A percentile compares a stretch with the other conserved stretches of the same genome.
These are phyloP conservation scores for Metschnikowia bowlesiae DNA, from an alignment of 805 yeast genomes.

Conservation along the genomic window DNA sequence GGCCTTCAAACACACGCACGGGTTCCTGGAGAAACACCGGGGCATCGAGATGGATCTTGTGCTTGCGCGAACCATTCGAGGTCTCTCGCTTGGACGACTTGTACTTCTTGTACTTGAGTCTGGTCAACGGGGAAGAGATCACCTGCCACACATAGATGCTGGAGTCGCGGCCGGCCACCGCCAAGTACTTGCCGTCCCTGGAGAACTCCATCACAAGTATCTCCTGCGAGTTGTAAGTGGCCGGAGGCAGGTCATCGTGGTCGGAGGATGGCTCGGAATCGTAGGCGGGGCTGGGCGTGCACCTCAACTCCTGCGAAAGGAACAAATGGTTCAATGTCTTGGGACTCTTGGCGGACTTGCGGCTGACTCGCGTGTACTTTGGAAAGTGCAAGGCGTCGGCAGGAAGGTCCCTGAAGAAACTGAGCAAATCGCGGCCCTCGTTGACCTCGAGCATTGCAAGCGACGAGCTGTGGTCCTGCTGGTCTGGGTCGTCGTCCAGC, in stretches of 20 bases:
- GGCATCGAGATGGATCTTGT: conserved; percentile 43
- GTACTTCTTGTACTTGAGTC: conserved; percentile 41
- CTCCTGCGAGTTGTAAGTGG: conserved; percentile 33
- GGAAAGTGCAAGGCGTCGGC: conserved; percentile 46
- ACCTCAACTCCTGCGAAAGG: conserved; percentile 54
- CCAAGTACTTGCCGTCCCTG: conserved; percentile 75
- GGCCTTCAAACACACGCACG: conserved; percentile 56
- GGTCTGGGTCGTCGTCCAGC: conserved; percentile 16
- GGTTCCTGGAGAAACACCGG: conserved; percentile 78
- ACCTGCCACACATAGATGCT: conserved; percentile 74
- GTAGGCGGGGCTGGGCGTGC: background rate
- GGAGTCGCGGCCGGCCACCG: conserved; percentile 78
- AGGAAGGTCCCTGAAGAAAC: conserved; percentile 29
- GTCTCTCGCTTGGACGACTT: conserved; percentile 17
- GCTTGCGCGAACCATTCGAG: conserved; percentile 8
- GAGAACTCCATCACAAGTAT: conserved; percentile 75
- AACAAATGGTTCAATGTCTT: conserved; percentile 49
- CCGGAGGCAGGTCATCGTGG: background rate
- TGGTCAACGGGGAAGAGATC: conserved; percentile 64
- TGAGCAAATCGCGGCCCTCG: conserved; percentile 10
- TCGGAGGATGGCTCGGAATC: conserved; percentile 24
- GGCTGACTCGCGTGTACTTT: conserved; percentile 49
- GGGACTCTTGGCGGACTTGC: conserved; percentile 44
- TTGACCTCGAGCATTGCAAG: conserved; percentile 15
- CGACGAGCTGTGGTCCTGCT: conserved; percentile 13